phyloP scores from a whole-genome alignment of 371 early-diverging fungal genomes.

The Rhizomucor pusillus region DNA sequence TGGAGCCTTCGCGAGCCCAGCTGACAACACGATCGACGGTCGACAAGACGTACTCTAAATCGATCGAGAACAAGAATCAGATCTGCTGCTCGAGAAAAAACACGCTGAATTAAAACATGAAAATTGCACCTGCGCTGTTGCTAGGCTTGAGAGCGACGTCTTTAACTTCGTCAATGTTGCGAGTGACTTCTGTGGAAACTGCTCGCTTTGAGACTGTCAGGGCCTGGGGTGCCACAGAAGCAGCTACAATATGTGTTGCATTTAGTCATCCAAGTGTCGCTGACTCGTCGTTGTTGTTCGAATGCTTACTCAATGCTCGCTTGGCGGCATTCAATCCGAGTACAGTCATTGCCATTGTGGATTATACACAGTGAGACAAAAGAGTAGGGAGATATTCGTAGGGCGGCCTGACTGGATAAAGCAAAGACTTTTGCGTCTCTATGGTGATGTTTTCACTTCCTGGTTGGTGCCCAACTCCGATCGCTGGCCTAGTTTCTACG shows the following conservation, averaged over 20 bases:
- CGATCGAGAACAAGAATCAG: background rate
- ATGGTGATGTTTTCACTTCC: no score
- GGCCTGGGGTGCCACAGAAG: slow-evolving; percentile 25
- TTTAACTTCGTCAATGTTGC: slow-evolving; percentile 50
- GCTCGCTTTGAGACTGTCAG: slow-evolving; percentile 29
- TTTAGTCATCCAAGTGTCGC: no score
- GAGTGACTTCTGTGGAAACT: slow-evolving; percentile 45
- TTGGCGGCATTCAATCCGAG: slow-evolving; percentile 51
- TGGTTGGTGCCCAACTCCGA: no score
- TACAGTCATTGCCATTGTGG: slow-evolving; percentile 37
- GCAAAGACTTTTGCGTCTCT: no score
- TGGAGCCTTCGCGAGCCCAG: slow-evolving; percentile 92
- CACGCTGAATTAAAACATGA: background rate
- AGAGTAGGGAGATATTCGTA: slow-evolving; percentile 37
- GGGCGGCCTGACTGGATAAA: no score
- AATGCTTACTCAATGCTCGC: slow-evolving; percentile 44
- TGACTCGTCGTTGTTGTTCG: background rate
- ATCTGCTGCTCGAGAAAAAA: no score
- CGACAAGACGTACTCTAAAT: slow-evolving; percentile 71
- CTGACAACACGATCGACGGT: slow-evolving; percentile 90
- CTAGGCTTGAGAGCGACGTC: slow-evolving; percentile 45
- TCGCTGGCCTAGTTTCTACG: no score
- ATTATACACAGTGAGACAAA: slow-evolving; percentile 11
- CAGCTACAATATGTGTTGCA: slow-evolving; percentile 16
- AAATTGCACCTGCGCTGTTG: slow-evolving; percentile 45